Base-by-base conservation (phyloP, 2,329 filamentous ascomycete genomes). In the Pseudomassariella vexata region DNA sequence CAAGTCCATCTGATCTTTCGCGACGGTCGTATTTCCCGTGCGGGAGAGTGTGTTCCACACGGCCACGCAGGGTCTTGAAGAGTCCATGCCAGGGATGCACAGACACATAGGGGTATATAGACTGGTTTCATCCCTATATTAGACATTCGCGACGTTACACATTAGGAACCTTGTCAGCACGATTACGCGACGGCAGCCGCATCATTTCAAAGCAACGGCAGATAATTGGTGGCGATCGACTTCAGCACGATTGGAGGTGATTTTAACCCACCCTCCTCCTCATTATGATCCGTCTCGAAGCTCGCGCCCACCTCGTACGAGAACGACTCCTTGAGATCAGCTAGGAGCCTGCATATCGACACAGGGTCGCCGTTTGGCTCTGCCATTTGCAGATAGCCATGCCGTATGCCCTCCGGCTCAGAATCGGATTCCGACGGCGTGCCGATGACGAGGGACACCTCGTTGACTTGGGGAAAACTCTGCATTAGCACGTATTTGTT, bases 401-500 rank as follows among this genome's bases (percentile, higher is more conserved):
- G 37, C 17, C 24, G 22, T 11, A 15, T 10, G 7, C 11, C 16
- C 11, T 28, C 17, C 16, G n/a, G 23, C 24, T 19, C 23, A 17
- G 15, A 23, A 6, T 19, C 22, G n/a, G 17, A 16, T 3, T 33
- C 19, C 8, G 28, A n/a, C 3, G 11, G 34, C 12, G 32, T 30
- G 24, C 41, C 40, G 24, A 61, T 40, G 18, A 65, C 54, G 9
- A 66, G 33, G 28, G 56, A 56, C 24, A 60, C 55, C 46, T 63
- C 55, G 38, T 54, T 44, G 19, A 62, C 46, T 17, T 53, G 46
- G 3, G 53, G 54, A 29, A 67, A 68, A 32, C 56, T 59, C 27
- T 62, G 50, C 32, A 70, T 55, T 24, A 70, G 46, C 16, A 56
- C 55, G 19, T 65, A 63, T 49, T 70, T 70, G 51, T 66, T 68